A percentile compares a stretch with the other conserved stretches of the same genome.
phyloP scores from a whole-genome alignment of 352 stramenopile species.

The Pythium plurisporium region DNA sequence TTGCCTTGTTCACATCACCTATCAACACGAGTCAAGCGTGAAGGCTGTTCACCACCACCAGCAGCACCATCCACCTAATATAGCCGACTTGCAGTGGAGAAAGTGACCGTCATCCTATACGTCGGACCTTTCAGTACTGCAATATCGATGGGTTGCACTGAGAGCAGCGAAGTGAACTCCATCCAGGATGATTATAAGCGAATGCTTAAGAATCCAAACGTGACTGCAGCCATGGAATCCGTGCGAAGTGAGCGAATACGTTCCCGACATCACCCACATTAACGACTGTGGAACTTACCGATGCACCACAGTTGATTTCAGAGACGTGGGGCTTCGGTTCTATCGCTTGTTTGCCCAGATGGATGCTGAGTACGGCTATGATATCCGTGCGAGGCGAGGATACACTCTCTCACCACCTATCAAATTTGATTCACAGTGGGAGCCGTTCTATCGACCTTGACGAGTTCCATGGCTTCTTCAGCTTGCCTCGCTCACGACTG shows the following conservation, averaged over 20 bases:
- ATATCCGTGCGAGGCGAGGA: too few species aligned
- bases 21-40: too few species aligned
- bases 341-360: constrained; percentile 46
- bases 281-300: too few species aligned
- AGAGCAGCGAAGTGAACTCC: constrained; percentile 35
- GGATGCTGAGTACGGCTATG: constrained; percentile 33
- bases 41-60: too few species aligned
- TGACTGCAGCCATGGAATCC: constrained; percentile 32
- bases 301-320: constrained; percentile 30
- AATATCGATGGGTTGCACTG: constrained; percentile 31
- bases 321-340: constrained; percentile 32
- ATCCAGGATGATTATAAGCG: constrained; percentile 28
- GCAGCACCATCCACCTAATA: too few species aligned
- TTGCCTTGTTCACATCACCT: too few species aligned
- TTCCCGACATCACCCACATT: too few species aligned
- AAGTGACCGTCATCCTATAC: too few species aligned
- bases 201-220: constrained; percentile 36
- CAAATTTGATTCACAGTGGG: too few species aligned
- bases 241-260: constrained; percentile 24
- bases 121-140: too few species aligned
- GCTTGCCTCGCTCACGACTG: constrained; percentile 32
- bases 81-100: too few species aligned
- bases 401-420: background rate
- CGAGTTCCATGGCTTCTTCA: constrained; percentile 43
- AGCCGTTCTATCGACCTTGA: constrained; percentile 56